Evolutionary conservation across 2,329 filamentous ascomycete species (phyloP), one percentile per base, ranked within the genome.

Genomic region (Trichoderma gracile): DNA sequence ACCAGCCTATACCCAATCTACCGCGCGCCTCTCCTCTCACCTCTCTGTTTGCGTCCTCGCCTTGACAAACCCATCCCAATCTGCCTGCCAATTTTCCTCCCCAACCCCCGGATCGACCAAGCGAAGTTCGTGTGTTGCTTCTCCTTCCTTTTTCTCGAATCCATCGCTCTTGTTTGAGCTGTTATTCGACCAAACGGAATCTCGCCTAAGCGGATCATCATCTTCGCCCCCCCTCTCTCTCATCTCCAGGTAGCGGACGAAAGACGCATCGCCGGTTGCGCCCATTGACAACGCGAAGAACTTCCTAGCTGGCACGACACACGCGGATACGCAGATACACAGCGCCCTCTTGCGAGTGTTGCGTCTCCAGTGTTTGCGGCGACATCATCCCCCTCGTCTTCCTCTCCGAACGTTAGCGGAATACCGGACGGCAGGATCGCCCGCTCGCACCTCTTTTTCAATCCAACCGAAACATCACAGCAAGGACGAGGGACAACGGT

Each of bases 21-120:
- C 27, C 30, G 27, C 50, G 42, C 50, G 50, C 52, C 60, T 63
- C 33, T 23, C 23, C 19, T 53, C 42, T 30, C 42, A 15, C 33
- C 60, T 56, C 52, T 46, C 49, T 46, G 47, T 62, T 62, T 62
- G 47, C 58, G 58, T 54, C 40, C 49, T 63, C 50, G 60, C 52
- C 46, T 49, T 56, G 5, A 14, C 21, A 10, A 15, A 56, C 43
- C n/a, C 12, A 1, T 9, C 9, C 30, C 9, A 9, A 14, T 19
- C 38, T 46, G 19, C 27, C 49, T 46, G 57, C 47, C 27, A 15
- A 27, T 60, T 49, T 25, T 43, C 54, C 30, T 30, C 30, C 8
- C 9, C 30, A 5, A 3, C 38, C 49, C 45, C 25, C 45, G 27
- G 25, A 54, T 40, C 38, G 42, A 46, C 17, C 40, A 53, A 53